Evolutionary conservation across 2,329 filamentous ascomycete genomes (phyloP).

Genomic region (Phaeosphaeriaceae sp.): DNA sequence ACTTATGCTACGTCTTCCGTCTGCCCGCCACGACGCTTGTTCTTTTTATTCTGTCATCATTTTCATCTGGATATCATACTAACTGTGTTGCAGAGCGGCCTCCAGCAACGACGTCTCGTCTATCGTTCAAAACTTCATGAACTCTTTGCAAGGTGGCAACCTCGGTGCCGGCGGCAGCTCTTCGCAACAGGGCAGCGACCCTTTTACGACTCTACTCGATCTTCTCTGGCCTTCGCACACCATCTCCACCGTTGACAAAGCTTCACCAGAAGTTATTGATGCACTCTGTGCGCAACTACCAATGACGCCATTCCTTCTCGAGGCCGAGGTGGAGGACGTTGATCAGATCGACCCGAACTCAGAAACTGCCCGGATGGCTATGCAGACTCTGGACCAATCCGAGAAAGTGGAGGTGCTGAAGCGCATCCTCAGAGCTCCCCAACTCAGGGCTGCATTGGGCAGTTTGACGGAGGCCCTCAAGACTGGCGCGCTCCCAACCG

Average conservation of each 20-base stretch:
- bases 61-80: conserved; percentile 22
- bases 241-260: conserved; percentile 76
- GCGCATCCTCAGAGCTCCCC: conserved; percentile 85
- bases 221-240: conserved; percentile 81
- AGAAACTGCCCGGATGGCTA: conserved; percentile 74
- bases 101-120: conserved; percentile 72
- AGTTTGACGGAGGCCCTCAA: conserved; percentile 87
- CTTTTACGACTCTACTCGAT: conserved; percentile 85
- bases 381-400: conserved; percentile 73
- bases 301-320: conserved; percentile 77
- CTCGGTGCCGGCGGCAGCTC: conserved; percentile 45
- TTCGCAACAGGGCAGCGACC: conserved; percentile 58
- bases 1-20: conserved; percentile 34
- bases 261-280: conserved; percentile 72
- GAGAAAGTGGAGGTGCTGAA: conserved; percentile 84
- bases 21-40: conserved; percentile 41
- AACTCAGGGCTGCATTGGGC: conserved; percentile 85
- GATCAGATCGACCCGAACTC: conserved; percentile 72
- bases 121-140: conserved; percentile 87
- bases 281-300: conserved; percentile 80
- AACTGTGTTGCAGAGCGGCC: conserved; percentile 50
- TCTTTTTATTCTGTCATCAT: conserved; percentile 12
- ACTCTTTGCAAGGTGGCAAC: conserved; percentile 72
- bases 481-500: conserved; percentile 88
- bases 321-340: conserved; percentile 70